Evolutionary conservation across 2,329 filamentous ascomycete genomes (phyloP).

Genomic region (Sarocladium brachiariae): DNA sequence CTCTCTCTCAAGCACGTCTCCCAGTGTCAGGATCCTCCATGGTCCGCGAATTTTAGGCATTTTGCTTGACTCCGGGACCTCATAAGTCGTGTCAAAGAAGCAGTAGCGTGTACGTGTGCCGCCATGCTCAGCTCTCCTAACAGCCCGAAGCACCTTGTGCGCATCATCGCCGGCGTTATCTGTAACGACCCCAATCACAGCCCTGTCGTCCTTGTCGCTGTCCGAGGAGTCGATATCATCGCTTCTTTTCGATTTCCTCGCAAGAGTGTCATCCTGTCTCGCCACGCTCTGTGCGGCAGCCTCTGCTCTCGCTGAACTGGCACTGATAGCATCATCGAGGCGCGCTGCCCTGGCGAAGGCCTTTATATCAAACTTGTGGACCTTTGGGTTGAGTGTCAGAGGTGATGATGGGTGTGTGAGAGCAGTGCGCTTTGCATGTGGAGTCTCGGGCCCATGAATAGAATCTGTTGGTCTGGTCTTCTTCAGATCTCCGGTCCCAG

Average conservation of each 20-base stretch:
- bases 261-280: slow-evolving; percentile 1
- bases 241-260: neutral
- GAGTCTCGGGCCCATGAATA: slow-evolving; percentile 30
- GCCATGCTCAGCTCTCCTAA: slow-evolving; percentile 40
- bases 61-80: slow-evolving; percentile 18
- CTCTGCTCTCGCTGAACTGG: slow-evolving; percentile 41
- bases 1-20: slow-evolving; percentile 37
- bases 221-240: neutral
- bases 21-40: slow-evolving; percentile 44
- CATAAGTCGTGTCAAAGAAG: slow-evolving; percentile 39
- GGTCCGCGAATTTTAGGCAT: slow-evolving; percentile 27
- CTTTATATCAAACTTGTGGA: slow-evolving; percentile 51
- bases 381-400: slow-evolving; percentile 35
- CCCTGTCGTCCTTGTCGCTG: slow-evolving; percentile 10
- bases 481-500: slow-evolving; percentile 14
- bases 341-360: slow-evolving; percentile 53
- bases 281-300: slow-evolving; percentile 21
- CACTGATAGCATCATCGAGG: slow-evolving; percentile 52
- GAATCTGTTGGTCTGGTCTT: neutral
- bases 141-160: slow-evolving; percentile 38
- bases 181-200: slow-evolving; percentile 21
- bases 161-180: slow-evolving; percentile 35
- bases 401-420: slow-evolving; percentile 37
- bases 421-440: slow-evolving; percentile 40
- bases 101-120: slow-evolving; percentile 30